Base-by-base conservation (phyloP, 2,329 filamentous ascomycete genomes). In the Penicillium sp. region DNA sequence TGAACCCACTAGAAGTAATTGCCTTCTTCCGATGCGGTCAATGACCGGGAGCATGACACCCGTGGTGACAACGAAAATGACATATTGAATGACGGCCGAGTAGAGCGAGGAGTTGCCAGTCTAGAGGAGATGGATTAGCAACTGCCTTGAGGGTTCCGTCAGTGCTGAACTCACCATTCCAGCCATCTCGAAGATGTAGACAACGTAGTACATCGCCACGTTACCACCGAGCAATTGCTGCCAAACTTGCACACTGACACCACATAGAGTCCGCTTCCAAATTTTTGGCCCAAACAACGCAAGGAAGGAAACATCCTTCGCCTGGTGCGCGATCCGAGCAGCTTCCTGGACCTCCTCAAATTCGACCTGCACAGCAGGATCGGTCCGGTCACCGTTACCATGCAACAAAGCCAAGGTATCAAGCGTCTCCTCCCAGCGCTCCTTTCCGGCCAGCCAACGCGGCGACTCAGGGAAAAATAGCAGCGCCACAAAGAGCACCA, bases 161-260 rank as follows among this genome's bases (percentile, higher is more conserved):
- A 31, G 12, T 15, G 23, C 11, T 3, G 6, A 6, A 9, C 65
- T 56, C 42, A 73, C 70, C 52, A 86, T 77, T 35, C 79, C 78
- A 9, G 83, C 82, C 82, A 86, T 86, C 49, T 80, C 69, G 60
- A 84, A 85, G 56, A 85, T 81, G 66, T 84, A 85, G 3, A 83
- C 80, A 55, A 86, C 79, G 55, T 86, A 86, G 68, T 85, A 84
- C 62, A 81, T 79, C 43, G 81, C 81, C 2, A 83, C 79, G 49
- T 85, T 85, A 49, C 82, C 83, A 6, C 82, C 82, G 0, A 81
- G 77, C 15, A 85, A 66, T 46, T 85, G 82, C 40, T 83, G 81
- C 81, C 75, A 85, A 15, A 84, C 78, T 67, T 85, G 82, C 0
- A 79, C 81, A 22, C 77, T 79, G 14, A 82, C 70, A 4, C 78